phyloP scores from a whole-genome alignment of 805 yeast species.

The Cyberlindnera saturnus region DNA sequence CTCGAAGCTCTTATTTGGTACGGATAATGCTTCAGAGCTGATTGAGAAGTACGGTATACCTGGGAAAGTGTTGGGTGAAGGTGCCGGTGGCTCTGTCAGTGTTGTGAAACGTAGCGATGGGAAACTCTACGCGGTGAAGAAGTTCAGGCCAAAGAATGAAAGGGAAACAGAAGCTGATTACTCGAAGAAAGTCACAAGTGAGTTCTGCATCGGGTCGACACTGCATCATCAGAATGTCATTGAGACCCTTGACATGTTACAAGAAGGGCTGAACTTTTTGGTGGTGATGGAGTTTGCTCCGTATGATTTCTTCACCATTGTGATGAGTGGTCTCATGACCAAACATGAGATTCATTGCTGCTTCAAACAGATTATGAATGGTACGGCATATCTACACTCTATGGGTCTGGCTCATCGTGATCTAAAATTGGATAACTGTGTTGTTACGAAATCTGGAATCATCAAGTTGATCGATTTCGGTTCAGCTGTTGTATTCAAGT shows the following conservation, averaged over 20 bases:
- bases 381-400: constrained; percentile 68
- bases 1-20: constrained; percentile 31
- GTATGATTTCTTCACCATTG: constrained; percentile 86
- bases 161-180: constrained; percentile 65
- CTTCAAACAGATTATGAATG: constrained; percentile 72
- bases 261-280: constrained; percentile 54
- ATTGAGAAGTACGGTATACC: constrained; percentile 66
- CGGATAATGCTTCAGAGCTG: constrained; percentile 33
- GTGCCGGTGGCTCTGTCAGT: constrained; percentile 93
- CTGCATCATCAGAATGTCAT: constrained; percentile 76
- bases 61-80: constrained; percentile 77
- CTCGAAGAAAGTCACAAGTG: constrained; percentile 72
- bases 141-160: constrained; percentile 61
- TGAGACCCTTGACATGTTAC: constrained; percentile 72
- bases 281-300: constrained; percentile 94
- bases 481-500: constrained; percentile 77
- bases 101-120: constrained; percentile 60
- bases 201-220: constrained; percentile 75
- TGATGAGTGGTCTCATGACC: constrained; percentile 81
- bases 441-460: constrained; percentile 66
- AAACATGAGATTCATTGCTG: constrained; percentile 70
- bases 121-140: constrained; percentile 77
- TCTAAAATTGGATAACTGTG: constrained; percentile 89
- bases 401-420: constrained; percentile 92
- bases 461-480: constrained; percentile 92